Base-by-base conservation (phyloP, 768 basidiomycete species). In the Agaricus blazei region DNA sequence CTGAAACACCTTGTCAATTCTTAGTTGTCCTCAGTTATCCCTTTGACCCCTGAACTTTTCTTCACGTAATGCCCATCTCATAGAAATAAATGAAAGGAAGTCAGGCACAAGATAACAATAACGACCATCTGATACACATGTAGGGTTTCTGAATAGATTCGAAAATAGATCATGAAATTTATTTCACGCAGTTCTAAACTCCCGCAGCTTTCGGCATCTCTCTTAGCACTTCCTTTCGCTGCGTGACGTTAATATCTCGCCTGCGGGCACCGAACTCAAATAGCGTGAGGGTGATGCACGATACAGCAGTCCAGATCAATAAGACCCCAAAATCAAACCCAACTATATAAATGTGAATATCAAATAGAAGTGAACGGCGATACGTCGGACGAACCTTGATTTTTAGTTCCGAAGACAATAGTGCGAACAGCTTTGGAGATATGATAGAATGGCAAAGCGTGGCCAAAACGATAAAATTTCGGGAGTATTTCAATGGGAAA, bases 381-480 rank as follows among this genome's bases (percentile, higher is more conserved):
- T 49, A 67, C 77, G 48, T 54, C 6, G 27, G 31, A 11, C 15
- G 46, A 28, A 84, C 82, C 61, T 45, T 75, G 63, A 57, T 85
- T 81, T 63, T 79, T 79, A 1, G 82, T 85, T 40, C 75, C 65
- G 59, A 87, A 87, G 26, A 86, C 62, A 54, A 88, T 70, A 26
- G 78, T 70, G 19, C 87, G 73, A 9, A 79, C 72, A 1, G 83
- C 76, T 26, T 69, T 63, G 7, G 78, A 74, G n/a, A 85, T 71
- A 61, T 84, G 83, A 65, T 83, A 85, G 63, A 87, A 84, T 0
- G 85, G 86, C 63, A 72, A 74, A 1, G 75, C 84, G 60, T 80
- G 82, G 3, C 83, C 86, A 60, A 85, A 85, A 44, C 73, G 75
- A 68, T 75, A 85, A 54, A 85, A 50, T 38, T 59, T 61, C 1